Conservation (phyloP, 2,329 filamentous ascomycete species). For the Scedosporium boydii region DNA sequence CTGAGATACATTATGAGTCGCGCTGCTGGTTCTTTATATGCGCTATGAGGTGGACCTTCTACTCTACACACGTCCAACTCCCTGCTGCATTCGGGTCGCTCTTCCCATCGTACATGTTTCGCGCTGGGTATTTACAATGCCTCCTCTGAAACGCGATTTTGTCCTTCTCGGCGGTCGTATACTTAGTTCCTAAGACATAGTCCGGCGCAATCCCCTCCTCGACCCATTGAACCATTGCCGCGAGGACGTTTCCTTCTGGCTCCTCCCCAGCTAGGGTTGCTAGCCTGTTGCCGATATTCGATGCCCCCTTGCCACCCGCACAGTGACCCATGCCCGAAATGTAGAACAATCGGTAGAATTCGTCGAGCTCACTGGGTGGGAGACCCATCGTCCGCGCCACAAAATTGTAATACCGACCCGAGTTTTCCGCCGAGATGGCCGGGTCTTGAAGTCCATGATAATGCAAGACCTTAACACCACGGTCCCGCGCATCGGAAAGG, state of each 20-base stretch:
- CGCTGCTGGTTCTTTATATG: too few species aligned
- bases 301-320: slow-evolving; percentile 34
- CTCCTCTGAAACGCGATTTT: slow-evolving; percentile 20
- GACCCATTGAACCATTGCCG: slow-evolving; percentile 39
- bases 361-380: slow-evolving; percentile 22
- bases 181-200: slow-evolving; percentile 24
- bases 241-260: slow-evolving; percentile 32
- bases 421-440: slow-evolving; percentile 25
- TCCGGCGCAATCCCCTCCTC: slow-evolving; percentile 31
- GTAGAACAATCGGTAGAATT: slow-evolving; percentile 42
- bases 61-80: slow-evolving; percentile 19
- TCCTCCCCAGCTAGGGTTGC: slow-evolving; percentile 14
- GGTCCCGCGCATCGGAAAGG: slow-evolving; percentile 25
- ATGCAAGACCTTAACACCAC: slow-evolving; percentile 33
- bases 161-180: slow-evolving; percentile 15
- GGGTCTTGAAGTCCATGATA: slow-evolving; percentile 35
- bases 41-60: neutral
- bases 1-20: too few species aligned
- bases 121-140: slow-evolving; percentile 24
- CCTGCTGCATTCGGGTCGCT: slow-evolving; percentile 17
- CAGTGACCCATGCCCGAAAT: slow-evolving; percentile 48
- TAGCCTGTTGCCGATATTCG: slow-evolving; percentile 17
- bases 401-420: slow-evolving; percentile 14
- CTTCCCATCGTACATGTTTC: slow-evolving; percentile 19
- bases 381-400: slow-evolving; percentile 15